Evolutionary conservation across 306 rosid genomes (phyloP), one percentile per base, ranked within the genome.

Genomic region (Carpinus fangiana): DNA sequence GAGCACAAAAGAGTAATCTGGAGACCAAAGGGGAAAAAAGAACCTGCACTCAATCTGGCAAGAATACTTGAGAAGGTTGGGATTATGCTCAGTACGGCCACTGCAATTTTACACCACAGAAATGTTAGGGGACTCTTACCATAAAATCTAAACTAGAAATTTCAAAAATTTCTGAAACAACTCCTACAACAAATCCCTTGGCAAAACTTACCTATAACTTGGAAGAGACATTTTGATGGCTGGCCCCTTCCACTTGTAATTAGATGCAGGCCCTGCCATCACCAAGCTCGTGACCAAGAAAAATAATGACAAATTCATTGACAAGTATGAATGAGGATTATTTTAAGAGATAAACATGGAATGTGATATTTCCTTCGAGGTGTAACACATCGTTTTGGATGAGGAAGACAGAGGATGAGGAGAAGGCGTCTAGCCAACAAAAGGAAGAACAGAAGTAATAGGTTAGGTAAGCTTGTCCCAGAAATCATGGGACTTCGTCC

Each of bases 41-140:
- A 76, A 90, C 94, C 98, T 89, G 98, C 96, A 92, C 71, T 87
- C 86, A 21, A 95, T 91, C 75, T 84, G 79, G 87, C 98, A 95
- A 79, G 98, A 90, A 72, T 95, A 95, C 87, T 92, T 91, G n/a
- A 95, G 88, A 68, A 93, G 88, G 45, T 89, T 82, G 4, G 96
- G 98, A 74, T 80, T 64, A 75, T 81, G 75, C 81, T 81, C 80
- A 9, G 98, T 92, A 3, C 84, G 82, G 0, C 98, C 98, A 52
- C 98, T 95, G 86, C 83, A 78, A 89, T 50, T 79, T 78, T 45
- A 82, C 36, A 82, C 51, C 59, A 73, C 47, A 36, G 84, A 66
- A 61, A 80, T 75, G 13, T 75, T 12, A 81, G 8, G 9, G n/a
- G 65, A 38, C 48, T 55, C 28, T 13, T 74, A n/a, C 73, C 53